Evolutionary conservation across 2,329 filamentous ascomycete species (phyloP), one percentile per base, ranked within the genome.

Genomic region (Pseudocercospora pini-densiflorae): DNA sequence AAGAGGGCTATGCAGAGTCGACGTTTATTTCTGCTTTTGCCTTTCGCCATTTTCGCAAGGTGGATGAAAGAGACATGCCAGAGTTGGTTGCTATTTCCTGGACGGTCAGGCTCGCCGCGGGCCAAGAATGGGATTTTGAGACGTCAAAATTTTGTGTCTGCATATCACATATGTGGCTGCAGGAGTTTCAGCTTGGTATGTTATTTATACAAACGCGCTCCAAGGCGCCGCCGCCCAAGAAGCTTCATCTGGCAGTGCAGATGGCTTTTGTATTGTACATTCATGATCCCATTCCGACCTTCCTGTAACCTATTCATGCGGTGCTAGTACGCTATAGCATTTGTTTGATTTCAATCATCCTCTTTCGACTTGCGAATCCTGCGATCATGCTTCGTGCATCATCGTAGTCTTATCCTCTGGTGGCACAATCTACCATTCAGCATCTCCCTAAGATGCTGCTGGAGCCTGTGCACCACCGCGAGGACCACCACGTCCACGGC

Each of bases 401-500:
- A 43, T 43, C 40, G 5, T 43, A 19, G n/a, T 43, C 40, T 43
- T 19, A 1, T 19, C 5, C 21, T 7, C 3, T 2, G 47, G 47
- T n/a, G 47, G 47, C 47, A 53, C n/a, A 19, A 2, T n/a, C 33
- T 64, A 61, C 43, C 57, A 53, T 21, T 33, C 43, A 47, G 61
- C 31, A 24, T 71, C 66, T 61, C 62, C 66, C 62, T 71, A 70
- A 33, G 68, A 70, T 12, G 62, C 21, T 36, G 63, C 63, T 49
- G 63, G 62, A 61, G 61, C 68, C 21, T 67, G 67, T 47, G 66
- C 68, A 23, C 70, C 71, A 53, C 72, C 72, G 43, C 71, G 66
- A 66, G 70, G 69, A 49, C 68, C 69, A 16, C 71, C 70, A 43
- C 69, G 63, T 53, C 72, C 71, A 61, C 73, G 68, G 14, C 69